Evolutionary conservation across 768 basidiomycete species (phyloP).

Genomic region (Russula sp.): DNA sequence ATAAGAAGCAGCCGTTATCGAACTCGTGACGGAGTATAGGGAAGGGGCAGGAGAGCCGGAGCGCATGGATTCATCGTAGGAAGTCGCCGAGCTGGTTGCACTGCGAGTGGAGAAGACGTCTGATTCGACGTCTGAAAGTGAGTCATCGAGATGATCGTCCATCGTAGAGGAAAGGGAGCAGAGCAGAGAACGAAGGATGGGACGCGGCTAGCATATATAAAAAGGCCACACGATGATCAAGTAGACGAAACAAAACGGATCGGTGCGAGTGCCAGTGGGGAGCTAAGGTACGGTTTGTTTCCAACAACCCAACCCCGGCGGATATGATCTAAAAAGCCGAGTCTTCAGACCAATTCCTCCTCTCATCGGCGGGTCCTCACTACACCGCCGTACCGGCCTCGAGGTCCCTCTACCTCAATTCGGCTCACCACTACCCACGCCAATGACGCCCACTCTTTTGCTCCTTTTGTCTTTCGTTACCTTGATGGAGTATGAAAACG

Average conservation of each 20-base stretch:
- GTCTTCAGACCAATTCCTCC: neutral
- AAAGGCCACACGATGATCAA: constrained; percentile 7
- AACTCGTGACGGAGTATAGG: constrained; percentile 60
- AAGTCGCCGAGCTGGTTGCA: constrained; percentile 45
- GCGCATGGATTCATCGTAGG: constrained; percentile 52
- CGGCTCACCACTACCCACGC: neutral
- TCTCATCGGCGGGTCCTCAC: constrained; percentile 12
- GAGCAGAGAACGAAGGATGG: neutral
- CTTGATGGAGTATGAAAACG: neutral
- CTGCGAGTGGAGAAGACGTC: constrained; percentile 40
- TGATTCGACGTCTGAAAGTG: constrained; percentile 32
- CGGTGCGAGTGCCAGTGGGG: too few species aligned
- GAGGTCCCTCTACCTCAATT: constrained; percentile 3
- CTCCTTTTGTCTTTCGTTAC: neutral
- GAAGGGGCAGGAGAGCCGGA: constrained; percentile 62
- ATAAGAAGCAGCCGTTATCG: constrained; percentile 50
- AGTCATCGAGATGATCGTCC: constrained; percentile 31
- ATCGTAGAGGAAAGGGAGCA: constrained; percentile 15
- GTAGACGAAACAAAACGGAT: too few species aligned
- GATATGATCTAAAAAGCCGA: constrained; percentile 12
- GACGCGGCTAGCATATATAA: constrained; percentile 21
- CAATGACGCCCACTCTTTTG: neutral
- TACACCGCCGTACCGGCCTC: constrained; percentile 14
- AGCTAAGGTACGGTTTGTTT: too few species aligned
- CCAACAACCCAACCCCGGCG: constrained; percentile 4